phyloP scores from a whole-genome alignment of 208 protist species.

The Acanthamoeba healyi region DNA sequence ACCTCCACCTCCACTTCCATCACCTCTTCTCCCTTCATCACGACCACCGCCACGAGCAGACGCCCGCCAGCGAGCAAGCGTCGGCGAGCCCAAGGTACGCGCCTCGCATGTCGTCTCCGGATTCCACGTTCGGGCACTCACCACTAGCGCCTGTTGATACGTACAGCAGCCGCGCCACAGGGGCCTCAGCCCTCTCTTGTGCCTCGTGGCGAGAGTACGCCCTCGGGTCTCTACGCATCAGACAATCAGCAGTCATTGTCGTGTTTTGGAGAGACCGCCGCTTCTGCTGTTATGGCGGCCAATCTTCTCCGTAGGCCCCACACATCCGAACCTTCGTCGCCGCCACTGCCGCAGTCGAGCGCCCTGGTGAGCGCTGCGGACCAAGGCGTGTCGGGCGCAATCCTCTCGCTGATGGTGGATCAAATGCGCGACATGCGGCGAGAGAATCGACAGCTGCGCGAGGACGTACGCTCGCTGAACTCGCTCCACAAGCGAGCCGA shows the following conservation, averaged over 20 bases:
- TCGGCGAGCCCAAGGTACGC: no score
- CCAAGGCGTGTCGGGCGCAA: neutral
- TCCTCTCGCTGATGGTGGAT: neutral
- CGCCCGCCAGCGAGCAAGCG: no score
- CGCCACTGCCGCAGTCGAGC: neutral
- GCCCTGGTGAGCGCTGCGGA: neutral
- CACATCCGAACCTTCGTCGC: neutral
- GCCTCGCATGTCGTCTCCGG: no score
- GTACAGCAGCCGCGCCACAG: neutral
- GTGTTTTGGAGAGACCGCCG: no score
- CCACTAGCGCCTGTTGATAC: neutral
- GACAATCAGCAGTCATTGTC: neutral
- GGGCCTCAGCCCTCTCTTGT: neutral
- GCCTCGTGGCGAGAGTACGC: no score
- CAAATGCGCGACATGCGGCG: slow-evolving; percentile 22
- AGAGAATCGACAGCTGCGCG: slow-evolving; percentile 28
- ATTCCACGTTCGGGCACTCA: no score
- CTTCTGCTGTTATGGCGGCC: no score
- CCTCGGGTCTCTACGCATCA: no score
- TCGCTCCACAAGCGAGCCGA: neutral
- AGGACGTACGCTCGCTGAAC: slow-evolving; percentile 10
- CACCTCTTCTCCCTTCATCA: no score
- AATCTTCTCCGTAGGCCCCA: neutral
- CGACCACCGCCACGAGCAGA: no score
- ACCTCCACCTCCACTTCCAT: neutral